These are phyloP conservation scores for Helianthus tuberosus DNA, from an alignment of 129 eudicot genomes.

Conservation along the genomic window DNA sequence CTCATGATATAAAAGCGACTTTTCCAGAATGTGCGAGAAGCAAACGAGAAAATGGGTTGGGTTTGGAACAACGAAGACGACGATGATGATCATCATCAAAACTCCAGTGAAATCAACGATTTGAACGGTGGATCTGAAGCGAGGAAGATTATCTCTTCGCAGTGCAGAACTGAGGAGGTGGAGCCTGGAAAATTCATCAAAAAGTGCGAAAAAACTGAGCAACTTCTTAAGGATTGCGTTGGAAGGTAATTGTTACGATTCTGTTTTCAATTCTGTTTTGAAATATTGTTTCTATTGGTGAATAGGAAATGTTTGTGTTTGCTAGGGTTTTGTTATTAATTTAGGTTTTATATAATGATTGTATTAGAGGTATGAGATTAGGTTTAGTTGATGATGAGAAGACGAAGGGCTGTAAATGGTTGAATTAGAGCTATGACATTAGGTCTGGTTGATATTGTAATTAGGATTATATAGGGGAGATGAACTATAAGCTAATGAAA, in stretches of 20 bases:
- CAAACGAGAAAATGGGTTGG: constrained; percentile 56
- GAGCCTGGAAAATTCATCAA: constrained; percentile 87
- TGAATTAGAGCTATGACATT: too few relatives aligned
- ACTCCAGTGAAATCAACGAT: constrained; percentile 20
- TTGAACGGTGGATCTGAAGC: constrained; percentile 40
- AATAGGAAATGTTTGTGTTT: constrained; percentile 1
- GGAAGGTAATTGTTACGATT: constrained; percentile 61
- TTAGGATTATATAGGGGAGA: background rate
- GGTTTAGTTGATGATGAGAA: background rate
- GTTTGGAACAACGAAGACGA: constrained; percentile 50
- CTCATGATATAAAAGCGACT: background rate
- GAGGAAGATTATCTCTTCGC: constrained; percentile 59
- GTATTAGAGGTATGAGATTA: background rate
- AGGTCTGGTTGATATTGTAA: background rate
- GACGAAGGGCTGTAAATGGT: too few relatives aligned
- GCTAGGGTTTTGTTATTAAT: constrained; percentile 10
- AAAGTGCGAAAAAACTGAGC: constrained; percentile 83
- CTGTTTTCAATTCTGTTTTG: background rate
- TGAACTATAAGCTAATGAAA: background rate
- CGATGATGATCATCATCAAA: constrained; percentile 26
- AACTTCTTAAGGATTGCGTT: constrained; percentile 63
- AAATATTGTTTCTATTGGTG: background rate
- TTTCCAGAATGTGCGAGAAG: constrained; percentile 45
- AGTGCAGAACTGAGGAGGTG: constrained; percentile 87
- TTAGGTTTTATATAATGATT: constrained; percentile 1